Evolutionary conservation across 2,329 filamentous ascomycete genomes (phyloP), one percentile per base, ranked within the genome.

Genomic region (Neoarthrinium moseri): DNA sequence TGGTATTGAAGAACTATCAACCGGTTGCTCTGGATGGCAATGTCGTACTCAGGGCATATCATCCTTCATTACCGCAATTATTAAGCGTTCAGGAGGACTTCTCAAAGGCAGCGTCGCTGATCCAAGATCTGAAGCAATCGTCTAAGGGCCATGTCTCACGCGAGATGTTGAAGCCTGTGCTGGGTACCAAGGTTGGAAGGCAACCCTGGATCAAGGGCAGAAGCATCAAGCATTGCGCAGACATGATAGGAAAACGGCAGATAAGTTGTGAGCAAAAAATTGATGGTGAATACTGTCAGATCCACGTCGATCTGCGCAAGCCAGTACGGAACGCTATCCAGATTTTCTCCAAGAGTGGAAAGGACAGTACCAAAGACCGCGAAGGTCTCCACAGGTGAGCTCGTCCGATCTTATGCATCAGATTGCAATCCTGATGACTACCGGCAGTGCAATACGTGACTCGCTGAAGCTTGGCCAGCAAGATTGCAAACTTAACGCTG

Each of bases 291-390:
- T 96, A 94, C 54, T 95, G 89, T 55, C 91, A 96, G 62, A 82
- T 96, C 23, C 91, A 96, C 57, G 71, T 96, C 30, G 83, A 95
- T 58, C 68, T 88, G 6, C 70, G 70, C 7, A 81, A 78, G 40
- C 68, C 69, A 13, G 46, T 12, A 37, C 60, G 47, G 1, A 60
- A 75, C 1, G 78, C 74, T 38, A 81, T 95, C 22, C 84, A 86
- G 51, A 92, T 96, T 23, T 96, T 94, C 61, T 95, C 90, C 8
- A 96, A 96, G 62, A 94, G 89, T 57, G 89, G 91, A 47, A 95
- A 94, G 61, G 89, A 96, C 54, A 92, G 90, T 35, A 96, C 90
- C 0, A 60, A 69, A 42, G 91, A 95, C 62, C 79, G 87, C 26
- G 55, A 64, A 10, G 72, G 70, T 2, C 64, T 95, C 18, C 83